phyloP scores from a whole-genome alignment of 495 filamentous ascomycete genomes.

The Daldinia loculata region DNA sequence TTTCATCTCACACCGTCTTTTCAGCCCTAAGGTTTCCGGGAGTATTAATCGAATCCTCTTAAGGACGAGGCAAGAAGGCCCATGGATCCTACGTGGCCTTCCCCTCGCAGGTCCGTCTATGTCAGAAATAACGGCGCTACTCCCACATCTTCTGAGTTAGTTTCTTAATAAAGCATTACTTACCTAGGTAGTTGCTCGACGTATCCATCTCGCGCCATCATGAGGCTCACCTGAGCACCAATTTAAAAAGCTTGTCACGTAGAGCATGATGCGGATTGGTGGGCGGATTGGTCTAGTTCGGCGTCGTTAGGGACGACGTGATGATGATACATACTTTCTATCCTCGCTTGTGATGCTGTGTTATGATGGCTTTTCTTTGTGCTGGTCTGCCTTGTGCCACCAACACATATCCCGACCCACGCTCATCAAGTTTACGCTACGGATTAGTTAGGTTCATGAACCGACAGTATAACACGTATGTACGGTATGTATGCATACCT shows the following conservation, averaged over 20 bases:
- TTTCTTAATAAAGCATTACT: background rate
- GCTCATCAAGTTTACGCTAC: conserved; percentile 29
- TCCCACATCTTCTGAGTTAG: conserved; percentile 8
- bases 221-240: conserved; percentile 34
- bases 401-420: conserved; percentile 36
- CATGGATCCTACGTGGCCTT: conserved; percentile 22
- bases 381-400: conserved; percentile 28
- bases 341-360: conserved; percentile 38
- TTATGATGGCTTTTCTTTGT: conserved; percentile 26
- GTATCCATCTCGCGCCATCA: conserved; percentile 4
- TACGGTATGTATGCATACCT: background rate
- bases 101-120: conserved; percentile 3
- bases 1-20: conserved; percentile 41
- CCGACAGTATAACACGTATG: conserved; percentile 25
- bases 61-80: conserved; percentile 19
- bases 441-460: conserved; percentile 27
- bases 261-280: conserved; percentile 28
- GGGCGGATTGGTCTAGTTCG: conserved; percentile 4
- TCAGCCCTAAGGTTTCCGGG: conserved; percentile 30
- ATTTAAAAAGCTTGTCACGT: conserved; percentile 29
- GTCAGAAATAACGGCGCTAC: background rate
- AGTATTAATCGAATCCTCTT: conserved; percentile 38
- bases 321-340: conserved; percentile 11
- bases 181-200: background rate
- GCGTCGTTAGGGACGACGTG: conserved; percentile 21